Evolutionary conservation across 441 rosid species (phyloP).

Genomic region (Adansonia rubrostipa): DNA sequence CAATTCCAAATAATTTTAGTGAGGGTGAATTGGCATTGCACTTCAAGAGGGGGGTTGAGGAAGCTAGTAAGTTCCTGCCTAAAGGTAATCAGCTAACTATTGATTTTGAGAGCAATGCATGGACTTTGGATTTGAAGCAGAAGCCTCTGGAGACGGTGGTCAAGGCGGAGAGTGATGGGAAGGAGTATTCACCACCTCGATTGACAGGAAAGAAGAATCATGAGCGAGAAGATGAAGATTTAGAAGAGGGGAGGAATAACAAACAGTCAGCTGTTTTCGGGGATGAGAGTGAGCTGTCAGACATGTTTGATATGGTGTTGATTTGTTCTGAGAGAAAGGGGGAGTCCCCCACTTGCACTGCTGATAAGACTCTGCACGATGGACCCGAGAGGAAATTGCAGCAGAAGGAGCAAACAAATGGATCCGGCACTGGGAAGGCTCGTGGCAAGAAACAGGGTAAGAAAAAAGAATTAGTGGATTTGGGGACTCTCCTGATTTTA

Average conservation of each 20-base stretch:
- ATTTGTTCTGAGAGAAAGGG: slow-evolving; percentile 28
- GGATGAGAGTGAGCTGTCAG: slow-evolving; percentile 56
- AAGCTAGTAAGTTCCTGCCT: slow-evolving; percentile 88
- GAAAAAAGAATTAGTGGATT: slow-evolving; percentile 51
- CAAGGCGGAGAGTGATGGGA: slow-evolving; percentile 46
- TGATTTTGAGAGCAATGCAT: slow-evolving; percentile 37
- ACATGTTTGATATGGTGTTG: slow-evolving; percentile 42
- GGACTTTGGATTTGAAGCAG: slow-evolving; percentile 36
- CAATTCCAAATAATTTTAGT: slow-evolving; percentile 51
- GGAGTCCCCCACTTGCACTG: slow-evolving; percentile 12
- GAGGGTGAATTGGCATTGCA: slow-evolving; percentile 61
- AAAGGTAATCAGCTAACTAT: slow-evolving; percentile 52
- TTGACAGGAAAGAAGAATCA: slow-evolving; percentile 60
- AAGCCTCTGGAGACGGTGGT: slow-evolving; percentile 13
- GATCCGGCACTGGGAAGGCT: slow-evolving; percentile 38
- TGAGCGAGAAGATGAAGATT: slow-evolving; percentile 47
- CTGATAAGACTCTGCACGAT: neutral
- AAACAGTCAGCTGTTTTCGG: slow-evolving; percentile 55
- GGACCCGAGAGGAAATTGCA: slow-evolving; percentile 27
- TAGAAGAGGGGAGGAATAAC: slow-evolving; percentile 57
- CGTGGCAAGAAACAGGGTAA: slow-evolving; percentile 41
- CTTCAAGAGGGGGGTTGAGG: slow-evolving; percentile 77
- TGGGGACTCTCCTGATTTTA: slow-evolving; percentile 51
- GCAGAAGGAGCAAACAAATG: slow-evolving; percentile 41
- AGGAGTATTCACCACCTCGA: slow-evolving; percentile 35